These are phyloP conservation scores for Ophiostoma piceae DNA, from an alignment of 2,329 filamentous ascomycete species.

Conservation along the genomic window DNA sequence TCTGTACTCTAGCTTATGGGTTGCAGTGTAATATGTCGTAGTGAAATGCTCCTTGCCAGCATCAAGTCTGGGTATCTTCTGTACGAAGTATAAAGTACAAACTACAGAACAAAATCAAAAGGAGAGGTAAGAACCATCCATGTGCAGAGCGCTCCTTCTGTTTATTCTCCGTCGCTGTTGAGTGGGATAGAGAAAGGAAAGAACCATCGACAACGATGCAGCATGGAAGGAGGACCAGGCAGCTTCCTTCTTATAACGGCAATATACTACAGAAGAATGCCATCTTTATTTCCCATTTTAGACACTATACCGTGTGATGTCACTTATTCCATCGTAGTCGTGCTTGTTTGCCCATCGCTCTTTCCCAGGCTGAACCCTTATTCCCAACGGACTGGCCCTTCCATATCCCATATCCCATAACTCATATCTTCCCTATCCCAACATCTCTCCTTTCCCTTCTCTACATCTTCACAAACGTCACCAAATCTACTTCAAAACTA, in stretches of 20 bases:
- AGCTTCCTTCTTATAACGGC: too few species aligned
- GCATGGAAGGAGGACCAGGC: not conserved
- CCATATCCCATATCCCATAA: not conserved
- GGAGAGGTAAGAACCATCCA: too few species aligned
- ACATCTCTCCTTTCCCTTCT: not conserved
- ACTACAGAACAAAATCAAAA: too few species aligned
- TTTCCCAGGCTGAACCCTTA: not conserved
- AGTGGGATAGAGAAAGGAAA: not conserved
- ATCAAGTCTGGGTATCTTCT: not conserved
- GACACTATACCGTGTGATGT: not conserved
- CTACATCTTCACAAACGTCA: not conserved
- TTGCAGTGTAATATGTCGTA: not conserved
- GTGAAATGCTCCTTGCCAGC: not conserved
- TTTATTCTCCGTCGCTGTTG: not conserved
- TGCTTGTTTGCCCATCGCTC: conserved; percentile 10
- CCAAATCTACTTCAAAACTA: not conserved
- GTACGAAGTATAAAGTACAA: too few species aligned
- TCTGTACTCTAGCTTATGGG: not conserved
- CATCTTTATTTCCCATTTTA: not conserved
- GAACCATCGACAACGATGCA: not conserved
- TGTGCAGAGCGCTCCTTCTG: not conserved
- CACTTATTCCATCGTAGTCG: not conserved
- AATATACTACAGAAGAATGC: not conserved
- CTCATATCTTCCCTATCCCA: not conserved
- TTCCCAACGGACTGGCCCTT: not conserved